A percentile compares a stretch with the other conserved stretches of the same genome.
phyloP scores from a whole-genome alignment of 495 filamentous ascomycete genomes.

The Penicillium coprophilum region DNA sequence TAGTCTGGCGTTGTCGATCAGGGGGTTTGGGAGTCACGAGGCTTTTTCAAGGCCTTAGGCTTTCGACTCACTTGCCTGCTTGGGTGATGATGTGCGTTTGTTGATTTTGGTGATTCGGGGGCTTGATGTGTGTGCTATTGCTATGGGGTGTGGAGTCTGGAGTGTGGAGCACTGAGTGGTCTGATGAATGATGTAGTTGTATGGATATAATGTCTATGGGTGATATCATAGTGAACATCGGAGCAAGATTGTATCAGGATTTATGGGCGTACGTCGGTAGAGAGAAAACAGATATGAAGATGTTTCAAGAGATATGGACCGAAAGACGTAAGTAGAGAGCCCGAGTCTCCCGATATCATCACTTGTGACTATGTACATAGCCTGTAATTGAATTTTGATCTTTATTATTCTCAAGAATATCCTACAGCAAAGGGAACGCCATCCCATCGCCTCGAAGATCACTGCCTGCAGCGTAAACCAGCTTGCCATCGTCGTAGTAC shows the following conservation, averaged over 20 bases:
- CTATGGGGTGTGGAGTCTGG: not conserved
- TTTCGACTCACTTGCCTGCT: constrained; percentile 11
- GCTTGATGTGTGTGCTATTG: too few species aligned
- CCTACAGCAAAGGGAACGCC: constrained; percentile 58
- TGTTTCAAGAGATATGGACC: not conserved
- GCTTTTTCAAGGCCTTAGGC: not conserved
- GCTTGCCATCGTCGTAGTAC: constrained; percentile 65
- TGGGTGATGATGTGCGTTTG: constrained; percentile 8
- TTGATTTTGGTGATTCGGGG: not conserved
- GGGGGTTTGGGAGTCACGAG: constrained; percentile 9
- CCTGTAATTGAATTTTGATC: not conserved
- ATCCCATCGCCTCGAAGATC: constrained; percentile 87
- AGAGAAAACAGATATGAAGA: not conserved
- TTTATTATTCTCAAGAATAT: not conserved
- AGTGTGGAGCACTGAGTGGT: not conserved
- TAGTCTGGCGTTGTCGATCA: constrained; percentile 11
- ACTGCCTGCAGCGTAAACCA: constrained; percentile 82
- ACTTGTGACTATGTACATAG: not conserved
- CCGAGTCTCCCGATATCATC: not conserved
- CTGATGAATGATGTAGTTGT: not conserved
- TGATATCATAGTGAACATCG: too few species aligned
- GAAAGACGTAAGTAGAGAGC: not conserved
- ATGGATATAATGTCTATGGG: not conserved
- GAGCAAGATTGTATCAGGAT: too few species aligned
- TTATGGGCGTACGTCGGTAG: not conserved